These are phyloP conservation scores for Saturnispora diversa DNA, from an alignment of 805 yeast genomes.

Conservation along the genomic window DNA sequence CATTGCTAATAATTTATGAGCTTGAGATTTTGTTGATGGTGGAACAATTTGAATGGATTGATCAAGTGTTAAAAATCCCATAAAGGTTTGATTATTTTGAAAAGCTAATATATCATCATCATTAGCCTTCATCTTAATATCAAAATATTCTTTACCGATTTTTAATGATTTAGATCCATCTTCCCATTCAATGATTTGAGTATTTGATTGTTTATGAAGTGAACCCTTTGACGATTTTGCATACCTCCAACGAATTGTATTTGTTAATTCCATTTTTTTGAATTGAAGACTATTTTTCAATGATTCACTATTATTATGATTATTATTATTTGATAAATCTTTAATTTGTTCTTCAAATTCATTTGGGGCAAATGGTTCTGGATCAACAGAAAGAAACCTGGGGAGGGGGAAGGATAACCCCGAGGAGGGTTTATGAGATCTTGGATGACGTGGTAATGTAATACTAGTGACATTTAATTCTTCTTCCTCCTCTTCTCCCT, in stretches of 20 bases:
- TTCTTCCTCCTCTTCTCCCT: conserved; percentile 28
- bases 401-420: conserved; percentile 57
- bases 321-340: conserved; percentile 36
- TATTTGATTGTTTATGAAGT: conserved; percentile 77
- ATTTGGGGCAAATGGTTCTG: conserved; percentile 76
- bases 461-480: conserved; percentile 30
- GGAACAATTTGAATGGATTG: conserved; percentile 75
- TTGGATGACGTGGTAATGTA: conserved; percentile 45
- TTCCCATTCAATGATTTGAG: conserved; percentile 88
- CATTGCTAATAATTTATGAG: conserved; percentile 72
- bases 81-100: conserved; percentile 62
- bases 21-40: conserved; percentile 77
- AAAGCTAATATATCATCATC: conserved; percentile 69
- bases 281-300: conserved; percentile 42
- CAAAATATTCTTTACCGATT: conserved; percentile 82
- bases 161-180: conserved; percentile 85
- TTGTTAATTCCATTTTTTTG: conserved; percentile 31
- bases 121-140: conserved; percentile 55
- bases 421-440: conserved; percentile 31
- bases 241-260: conserved; percentile 92
- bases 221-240: conserved; percentile 64
- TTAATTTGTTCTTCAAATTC: conserved; percentile 40
- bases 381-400: conserved; percentile 71
- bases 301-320: conserved; percentile 14
- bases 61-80: conserved; percentile 55